Base-by-base conservation (phyloP, 495 filamentous ascomycete species). In the Xylaria longipes region DNA sequence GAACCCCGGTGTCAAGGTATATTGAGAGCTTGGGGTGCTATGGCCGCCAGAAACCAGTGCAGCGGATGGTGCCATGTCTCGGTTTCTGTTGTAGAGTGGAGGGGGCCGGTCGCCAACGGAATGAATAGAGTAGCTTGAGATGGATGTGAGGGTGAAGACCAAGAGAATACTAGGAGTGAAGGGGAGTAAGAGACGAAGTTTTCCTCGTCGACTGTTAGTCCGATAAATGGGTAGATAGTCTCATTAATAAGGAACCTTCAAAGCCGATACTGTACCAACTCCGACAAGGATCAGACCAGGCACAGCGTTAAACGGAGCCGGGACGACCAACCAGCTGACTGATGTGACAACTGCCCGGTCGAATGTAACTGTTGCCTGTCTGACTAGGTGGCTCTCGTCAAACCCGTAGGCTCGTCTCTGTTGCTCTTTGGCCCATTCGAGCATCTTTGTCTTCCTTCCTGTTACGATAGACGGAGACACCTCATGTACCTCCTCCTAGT, bases 1-100 rank as follows among this genome's bases (percentile, higher is more conserved):
- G 73, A 92, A 78, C 61, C 90, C 90, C n/a, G 81, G 82, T 50
- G 73, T 76, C 46, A 85, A 68, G 14, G 73, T 41, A 33, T 54
- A 37, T 27, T 39, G 83, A 77, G 4, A 90, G 72, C 72, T 93
- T 91, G 63, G 15, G 45, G 46, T 46, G 48, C 3, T 25, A 17
- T 41, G 15, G 9, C 25, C 52, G 50, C 15, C 46, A 22, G 65
- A 57, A 37, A 50, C 41, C 1, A 39, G 33, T 57, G 22, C 52
- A 33, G 66, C 39, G 3, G 66, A 69, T 35, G 52, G 68, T 7
- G 57, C 31, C 68, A 70, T 70, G 20, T 39, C 63, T 57, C 9
- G 17, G 27, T 66, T 52, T 66, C 17, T 50, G 20, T 65, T 15
- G 39, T 14, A 48, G 27, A 29, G 29, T 35, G 14, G 5, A n/a